phyloP scores from a whole-genome alignment of 2,329 filamentous ascomycete genomes.

The Trichoderma simmonsii region DNA sequence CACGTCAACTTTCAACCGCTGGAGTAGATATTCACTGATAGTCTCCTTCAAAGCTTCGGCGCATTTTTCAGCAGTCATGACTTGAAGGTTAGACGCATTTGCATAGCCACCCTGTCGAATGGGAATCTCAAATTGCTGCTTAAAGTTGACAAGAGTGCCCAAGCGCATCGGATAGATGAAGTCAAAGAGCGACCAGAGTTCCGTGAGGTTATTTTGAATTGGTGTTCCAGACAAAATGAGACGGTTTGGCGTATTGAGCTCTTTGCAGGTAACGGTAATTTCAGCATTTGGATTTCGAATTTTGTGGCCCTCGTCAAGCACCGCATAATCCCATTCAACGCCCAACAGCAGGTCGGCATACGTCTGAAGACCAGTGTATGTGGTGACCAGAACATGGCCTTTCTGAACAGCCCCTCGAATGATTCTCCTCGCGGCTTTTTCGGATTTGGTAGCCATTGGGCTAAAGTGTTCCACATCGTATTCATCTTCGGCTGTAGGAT shows the following conservation, averaged over 20 bases:
- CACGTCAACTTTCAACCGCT: slow-evolving; percentile 90
- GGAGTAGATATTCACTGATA: slow-evolving; percentile 88
- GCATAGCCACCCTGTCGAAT: slow-evolving; percentile 93
- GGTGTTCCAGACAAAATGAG: slow-evolving; percentile 94
- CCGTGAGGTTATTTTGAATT: slow-evolving; percentile 93
- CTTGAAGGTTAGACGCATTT: slow-evolving; percentile 89
- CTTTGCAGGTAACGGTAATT: slow-evolving; percentile 93
- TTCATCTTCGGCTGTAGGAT: slow-evolving; percentile 62
- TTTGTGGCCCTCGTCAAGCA: slow-evolving; percentile 96
- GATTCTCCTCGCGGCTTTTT: slow-evolving; percentile 70
- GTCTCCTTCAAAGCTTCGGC: slow-evolving; percentile 91
- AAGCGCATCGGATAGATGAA: slow-evolving; percentile 96
- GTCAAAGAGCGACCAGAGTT: slow-evolving; percentile 96
- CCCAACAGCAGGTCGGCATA: slow-evolving; percentile 80
- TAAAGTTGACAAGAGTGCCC: slow-evolving; percentile 86
- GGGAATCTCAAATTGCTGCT: slow-evolving; percentile 87
- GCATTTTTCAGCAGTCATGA: slow-evolving; percentile 91
- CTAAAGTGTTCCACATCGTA: slow-evolving; percentile 46
- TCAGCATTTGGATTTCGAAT: slow-evolving; percentile 95
- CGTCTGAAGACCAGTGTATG: slow-evolving; percentile 91
- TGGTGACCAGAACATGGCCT: slow-evolving; percentile 92
- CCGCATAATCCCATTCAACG: slow-evolving; percentile 87
- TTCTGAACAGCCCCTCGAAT: slow-evolving; percentile 77
- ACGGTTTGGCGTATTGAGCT: slow-evolving; percentile 83
- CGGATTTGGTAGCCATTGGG: slow-evolving; percentile 33